phyloP scores from a whole-genome alignment of 495 filamentous ascomycete genomes.

The Trichoderma parareesei region DNA sequence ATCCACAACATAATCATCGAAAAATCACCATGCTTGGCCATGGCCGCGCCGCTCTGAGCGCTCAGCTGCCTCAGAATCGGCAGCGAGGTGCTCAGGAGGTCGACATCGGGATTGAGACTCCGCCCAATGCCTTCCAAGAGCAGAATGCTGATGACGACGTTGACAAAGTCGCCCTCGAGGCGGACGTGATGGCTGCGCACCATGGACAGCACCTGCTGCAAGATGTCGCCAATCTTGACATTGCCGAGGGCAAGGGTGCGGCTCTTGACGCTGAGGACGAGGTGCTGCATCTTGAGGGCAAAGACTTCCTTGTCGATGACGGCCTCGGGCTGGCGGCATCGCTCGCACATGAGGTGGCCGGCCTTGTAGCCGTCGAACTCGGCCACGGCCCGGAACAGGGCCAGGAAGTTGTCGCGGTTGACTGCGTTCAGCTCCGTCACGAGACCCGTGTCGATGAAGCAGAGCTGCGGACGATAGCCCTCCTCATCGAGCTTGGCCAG shows the following conservation, averaged over 20 bases:
- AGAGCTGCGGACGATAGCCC: conserved; percentile 86
- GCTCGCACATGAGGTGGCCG: conserved; percentile 91
- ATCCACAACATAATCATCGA: conserved; percentile 95
- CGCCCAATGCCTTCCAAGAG: conserved; percentile 92
- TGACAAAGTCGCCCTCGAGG: conserved; percentile 96
- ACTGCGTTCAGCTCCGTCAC: conserved; percentile 84
- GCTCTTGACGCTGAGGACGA: conserved; percentile 83
- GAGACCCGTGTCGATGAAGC: conserved; percentile 96
- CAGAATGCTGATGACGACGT: conserved; percentile 92
- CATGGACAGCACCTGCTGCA: conserved; percentile 86
- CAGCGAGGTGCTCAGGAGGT: conserved; percentile 78
- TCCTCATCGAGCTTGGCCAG: conserved; percentile 75
- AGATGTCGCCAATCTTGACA: conserved; percentile 91
- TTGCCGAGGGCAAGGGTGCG: conserved; percentile 87
- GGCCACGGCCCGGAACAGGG: conserved; percentile 90
- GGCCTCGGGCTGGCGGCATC: conserved; percentile 80
- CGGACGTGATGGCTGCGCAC: conserved; percentile 89
- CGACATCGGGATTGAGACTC: conserved; percentile 74
- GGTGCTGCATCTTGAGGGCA: conserved; percentile 90
- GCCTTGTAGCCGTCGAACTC: conserved; percentile 97
- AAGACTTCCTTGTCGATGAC: conserved; percentile 87
- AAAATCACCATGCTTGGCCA: conserved; percentile 66
- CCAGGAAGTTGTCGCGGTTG: conserved; percentile 88
- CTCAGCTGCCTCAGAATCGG: conserved; percentile 88
- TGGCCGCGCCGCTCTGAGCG: conserved; percentile 60